These are phyloP conservation scores for Helichrysum umbraculigerum DNA, from an alignment of 129 eudicot species.

Conservation along the genomic window DNA sequence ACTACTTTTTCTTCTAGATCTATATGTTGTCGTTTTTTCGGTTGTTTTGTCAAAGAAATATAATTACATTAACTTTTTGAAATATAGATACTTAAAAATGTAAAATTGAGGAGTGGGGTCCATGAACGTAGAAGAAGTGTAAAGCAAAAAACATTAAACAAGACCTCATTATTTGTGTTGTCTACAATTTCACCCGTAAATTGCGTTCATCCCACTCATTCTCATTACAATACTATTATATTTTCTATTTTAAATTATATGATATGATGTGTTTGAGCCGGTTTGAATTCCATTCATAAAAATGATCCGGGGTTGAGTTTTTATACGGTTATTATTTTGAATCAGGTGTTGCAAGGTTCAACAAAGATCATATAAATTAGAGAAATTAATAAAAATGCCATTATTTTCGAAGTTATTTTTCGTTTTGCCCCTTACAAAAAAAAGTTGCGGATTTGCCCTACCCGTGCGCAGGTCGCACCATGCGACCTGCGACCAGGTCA, in stretches of 20 bases:
- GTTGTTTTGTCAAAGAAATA: background rate
- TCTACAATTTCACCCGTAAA: constrained; percentile 22
- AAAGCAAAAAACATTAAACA: constrained; percentile 26
- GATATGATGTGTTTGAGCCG: background rate
- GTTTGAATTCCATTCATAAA: background rate
- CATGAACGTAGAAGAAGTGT: constrained; percentile 16
- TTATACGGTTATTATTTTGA: background rate
- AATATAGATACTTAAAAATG: background rate
- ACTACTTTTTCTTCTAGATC: no score
- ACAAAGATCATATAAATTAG: no score
- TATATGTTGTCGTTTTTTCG: no score
- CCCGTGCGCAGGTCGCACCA: no score
- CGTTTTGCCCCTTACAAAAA: no score
- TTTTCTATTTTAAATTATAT: no score
- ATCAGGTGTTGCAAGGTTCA: no score
- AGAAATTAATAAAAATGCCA: no score
- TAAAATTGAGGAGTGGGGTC: constrained; percentile 10
- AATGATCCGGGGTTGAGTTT: background rate
- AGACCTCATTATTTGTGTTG: constrained; percentile 26
- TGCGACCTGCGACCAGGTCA: no score
- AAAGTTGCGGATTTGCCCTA: no score
- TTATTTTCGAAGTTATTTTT: no score
- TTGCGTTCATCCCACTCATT: constrained; percentile 22
- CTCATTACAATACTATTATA: background rate
- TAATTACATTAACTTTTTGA: background rate